These are phyloP conservation scores for Bassia scoparia DNA, from an alignment of 148 eudicot species.

Conservation along the genomic window DNA sequence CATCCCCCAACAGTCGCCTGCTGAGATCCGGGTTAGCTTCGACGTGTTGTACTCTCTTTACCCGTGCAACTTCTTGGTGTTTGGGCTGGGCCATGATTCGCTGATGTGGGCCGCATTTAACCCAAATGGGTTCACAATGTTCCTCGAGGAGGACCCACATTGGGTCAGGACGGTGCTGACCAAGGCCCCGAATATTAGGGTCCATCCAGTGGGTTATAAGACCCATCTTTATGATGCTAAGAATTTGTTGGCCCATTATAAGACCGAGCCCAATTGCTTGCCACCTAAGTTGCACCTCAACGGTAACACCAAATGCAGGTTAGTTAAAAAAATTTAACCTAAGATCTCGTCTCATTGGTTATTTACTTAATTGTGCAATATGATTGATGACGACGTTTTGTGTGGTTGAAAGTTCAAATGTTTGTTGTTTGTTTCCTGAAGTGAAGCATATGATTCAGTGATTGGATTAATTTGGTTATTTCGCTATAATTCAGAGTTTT, in stretches of 20 bases:
- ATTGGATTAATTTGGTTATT: too few species aligned
- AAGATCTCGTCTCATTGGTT: not conserved
- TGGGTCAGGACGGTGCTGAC: slow-evolving; percentile 33
- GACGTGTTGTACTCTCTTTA: slow-evolving; percentile 30
- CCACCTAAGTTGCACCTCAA: slow-evolving; percentile 40
- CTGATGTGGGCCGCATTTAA: slow-evolving; percentile 60
- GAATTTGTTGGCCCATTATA: slow-evolving; percentile 37
- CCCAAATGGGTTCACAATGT: slow-evolving; percentile 47
- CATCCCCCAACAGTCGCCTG: slow-evolving; percentile 38
- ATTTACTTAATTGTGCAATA: too few species aligned
- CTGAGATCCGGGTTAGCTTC: slow-evolving; percentile 45
- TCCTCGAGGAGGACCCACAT: slow-evolving; percentile 46
- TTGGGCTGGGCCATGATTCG: slow-evolving; percentile 56
- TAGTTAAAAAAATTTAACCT: slow-evolving; percentile 9
- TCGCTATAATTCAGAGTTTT: too few species aligned
- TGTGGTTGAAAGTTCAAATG: too few species aligned
- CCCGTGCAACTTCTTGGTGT: slow-evolving; percentile 49
- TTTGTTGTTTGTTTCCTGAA: too few species aligned
- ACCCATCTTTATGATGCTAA: slow-evolving; percentile 48
- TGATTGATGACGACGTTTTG: too few species aligned
- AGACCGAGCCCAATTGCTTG: slow-evolving; percentile 36
- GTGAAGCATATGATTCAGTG: too few species aligned
- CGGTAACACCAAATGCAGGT: slow-evolving; percentile 45
- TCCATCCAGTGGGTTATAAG: slow-evolving; percentile 32
- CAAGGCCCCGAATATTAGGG: slow-evolving; percentile 37